Evolutionary conservation across 1,284 basidiomycete species (phyloP).

Genomic region (Golubevia sp.): DNA sequence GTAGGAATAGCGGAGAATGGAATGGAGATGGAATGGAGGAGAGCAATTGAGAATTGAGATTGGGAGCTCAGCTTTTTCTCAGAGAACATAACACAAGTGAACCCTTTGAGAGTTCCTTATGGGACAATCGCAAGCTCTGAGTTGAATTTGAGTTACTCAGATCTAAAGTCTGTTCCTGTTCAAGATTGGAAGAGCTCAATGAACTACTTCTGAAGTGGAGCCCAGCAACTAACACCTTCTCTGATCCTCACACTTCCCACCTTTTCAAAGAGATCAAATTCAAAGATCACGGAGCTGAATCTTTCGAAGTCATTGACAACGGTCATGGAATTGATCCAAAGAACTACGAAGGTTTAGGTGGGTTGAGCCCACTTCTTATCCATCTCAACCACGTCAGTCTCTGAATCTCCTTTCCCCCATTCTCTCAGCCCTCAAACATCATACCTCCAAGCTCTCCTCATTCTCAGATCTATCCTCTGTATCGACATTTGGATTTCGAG

Average conservation of each 20-base stretch:
- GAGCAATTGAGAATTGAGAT: no score
- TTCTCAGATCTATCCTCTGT: slow-evolving; percentile 78
- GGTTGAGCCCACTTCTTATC: slow-evolving; percentile 33
- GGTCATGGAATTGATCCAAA: slow-evolving; percentile 79
- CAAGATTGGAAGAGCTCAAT: no score
- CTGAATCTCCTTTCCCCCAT: slow-evolving; percentile 2
- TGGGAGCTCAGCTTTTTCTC: no score
- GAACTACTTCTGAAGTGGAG: no score
- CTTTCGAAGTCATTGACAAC: slow-evolving; percentile 89
- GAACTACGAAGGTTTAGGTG: slow-evolving; percentile 80
- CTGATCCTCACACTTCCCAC: background rate
- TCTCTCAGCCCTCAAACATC: slow-evolving; percentile 78
- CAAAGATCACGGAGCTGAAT: slow-evolving; percentile 83
- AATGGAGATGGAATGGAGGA: no score
- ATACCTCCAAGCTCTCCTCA: slow-evolving; percentile 86
- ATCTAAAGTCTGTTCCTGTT: no score
- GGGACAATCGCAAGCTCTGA: no score
- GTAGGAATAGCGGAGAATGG: no score
- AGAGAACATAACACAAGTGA: no score
- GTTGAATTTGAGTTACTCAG: no score
- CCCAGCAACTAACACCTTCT: slow-evolving; percentile 1
- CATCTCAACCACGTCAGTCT: background rate
- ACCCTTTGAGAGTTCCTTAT: no score
- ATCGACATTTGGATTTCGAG: slow-evolving; percentile 89
- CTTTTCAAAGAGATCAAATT: slow-evolving; percentile 78